These are phyloP conservation scores for Hirschioporus abietinus DNA, from an alignment of 768 basidiomycete species.

Conservation along the genomic window DNA sequence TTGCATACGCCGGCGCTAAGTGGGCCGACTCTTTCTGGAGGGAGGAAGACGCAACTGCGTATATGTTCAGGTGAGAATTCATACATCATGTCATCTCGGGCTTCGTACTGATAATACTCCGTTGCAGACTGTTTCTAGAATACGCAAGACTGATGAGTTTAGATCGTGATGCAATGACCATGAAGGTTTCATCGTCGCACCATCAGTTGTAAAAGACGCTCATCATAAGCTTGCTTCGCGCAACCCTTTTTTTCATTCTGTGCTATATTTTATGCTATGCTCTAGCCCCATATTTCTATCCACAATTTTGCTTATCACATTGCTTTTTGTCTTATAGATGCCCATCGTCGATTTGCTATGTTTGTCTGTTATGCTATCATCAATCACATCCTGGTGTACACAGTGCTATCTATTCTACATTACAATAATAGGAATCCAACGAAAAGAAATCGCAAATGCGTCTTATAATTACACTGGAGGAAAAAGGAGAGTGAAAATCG, in stretches of 20 bases:
- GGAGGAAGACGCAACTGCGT: constrained; percentile 53
- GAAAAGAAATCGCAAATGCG: not conserved
- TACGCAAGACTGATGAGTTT: constrained; percentile 46
- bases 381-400: not conserved
- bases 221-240: not conserved
- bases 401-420: not conserved
- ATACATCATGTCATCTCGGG: not conserved
- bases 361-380: not conserved
- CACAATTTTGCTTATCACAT: not conserved
- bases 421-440: not conserved
- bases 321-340: not conserved
- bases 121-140: constrained; percentile 44
- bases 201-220: not conserved
- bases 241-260: not conserved
- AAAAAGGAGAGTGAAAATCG: not conserved
- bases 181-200: not conserved
- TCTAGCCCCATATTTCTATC: not conserved
- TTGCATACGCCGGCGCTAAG: constrained; percentile 48
- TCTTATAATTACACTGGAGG: not conserved
- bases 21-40: constrained; percentile 61
- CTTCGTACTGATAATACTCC: not conserved
- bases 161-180: constrained; percentile 37
- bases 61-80: constrained; percentile 46
- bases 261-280: not conserved
- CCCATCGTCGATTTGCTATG: not conserved